Evolutionary conservation across 1,284 basidiomycete species (phyloP), one percentile per base, ranked within the genome.

Genomic region (Papiliotrema laurentii): DNA sequence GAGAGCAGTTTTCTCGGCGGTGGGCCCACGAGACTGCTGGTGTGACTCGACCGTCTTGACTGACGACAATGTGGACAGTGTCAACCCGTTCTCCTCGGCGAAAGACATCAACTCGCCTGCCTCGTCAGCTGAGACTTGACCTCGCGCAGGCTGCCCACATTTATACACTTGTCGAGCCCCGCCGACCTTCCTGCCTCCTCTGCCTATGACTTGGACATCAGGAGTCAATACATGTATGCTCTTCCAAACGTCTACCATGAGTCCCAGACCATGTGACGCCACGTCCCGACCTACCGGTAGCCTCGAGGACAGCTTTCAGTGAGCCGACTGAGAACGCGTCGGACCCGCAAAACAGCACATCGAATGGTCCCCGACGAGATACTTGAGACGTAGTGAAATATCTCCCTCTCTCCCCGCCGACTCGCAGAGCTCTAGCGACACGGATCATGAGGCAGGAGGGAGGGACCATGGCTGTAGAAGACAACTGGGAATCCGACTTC

Each of bases 341-440:
- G 7, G 73, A 73, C 4, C 76, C 76, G 50, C 75, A 72, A 54
- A 75, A 77, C 14, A 77, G 60, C 21, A 77, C 63, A 21, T 72
- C 62, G 59, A 74, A 72, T 3, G 59, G 61, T 30, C 56, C 51
- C 22, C 43, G 27, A n/a, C n/a, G n/a, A n/a, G n/a, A n/a, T n/a
- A n/a, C n/a, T n/a, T n/a, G n/a, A n/a, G n/a, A n/a, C n/a, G n/a
- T n/a, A n/a, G n/a, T n/a, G n/a, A n/a, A n/a, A n/a, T n/a, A n/a
- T n/a, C n/a, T n/a, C n/a, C n/a, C n/a, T n/a, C n/a, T n/a, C n/a
- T n/a, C n/a, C n/a, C n/a, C n/a, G n/a, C n/a, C n/a, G n/a, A n/a
- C n/a, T n/a, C n/a, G n/a, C n/a, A n/a, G n/a, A n/a, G n/a, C n/a
- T n/a, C n/a, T n/a, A n/a, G n/a, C n/a, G n/a, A n/a, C n/a, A n/a